Conservation (phyloP, 2,329 filamentous ascomycete species). For the Fusarium staphyleae region DNA sequence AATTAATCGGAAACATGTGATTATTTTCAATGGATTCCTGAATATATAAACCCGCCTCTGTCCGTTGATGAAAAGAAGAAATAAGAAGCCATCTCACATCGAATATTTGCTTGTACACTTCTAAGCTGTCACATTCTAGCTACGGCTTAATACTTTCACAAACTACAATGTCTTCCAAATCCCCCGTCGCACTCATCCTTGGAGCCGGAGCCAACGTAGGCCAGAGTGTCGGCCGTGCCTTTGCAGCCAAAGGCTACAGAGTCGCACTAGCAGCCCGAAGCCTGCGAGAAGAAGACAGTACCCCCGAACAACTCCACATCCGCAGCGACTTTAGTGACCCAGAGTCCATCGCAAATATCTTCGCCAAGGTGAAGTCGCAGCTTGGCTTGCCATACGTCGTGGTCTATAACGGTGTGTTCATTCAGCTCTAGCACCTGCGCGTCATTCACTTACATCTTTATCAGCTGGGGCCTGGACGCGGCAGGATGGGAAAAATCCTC, state of each 20-base stretch:
- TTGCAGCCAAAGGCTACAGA: slow-evolving; percentile 35
- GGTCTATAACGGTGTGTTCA: slow-evolving; percentile 32
- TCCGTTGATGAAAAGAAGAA: too few relatives aligned
- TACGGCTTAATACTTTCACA: too few relatives aligned
- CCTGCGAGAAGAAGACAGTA: slow-evolving; percentile 31
- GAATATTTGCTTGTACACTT: background rate
- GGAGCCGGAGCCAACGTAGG: slow-evolving; percentile 37
- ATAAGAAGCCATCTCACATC: too few relatives aligned
- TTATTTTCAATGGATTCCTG: too few relatives aligned
- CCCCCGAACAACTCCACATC: slow-evolving; percentile 42
- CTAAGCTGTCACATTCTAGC: too few relatives aligned
- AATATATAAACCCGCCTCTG: too few relatives aligned
- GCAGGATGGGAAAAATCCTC: slow-evolving; percentile 16
- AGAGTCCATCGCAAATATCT: slow-evolving; percentile 14
- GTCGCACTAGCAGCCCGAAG: slow-evolving; percentile 32
- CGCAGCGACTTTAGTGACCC: slow-evolving; percentile 48
- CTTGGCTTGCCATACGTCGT: slow-evolving; percentile 31
- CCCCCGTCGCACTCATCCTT: slow-evolving; percentile 35
- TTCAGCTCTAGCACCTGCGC: too few relatives aligned
- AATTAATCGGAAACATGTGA: too few relatives aligned
- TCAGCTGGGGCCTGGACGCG: slow-evolving; percentile 20
- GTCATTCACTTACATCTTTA: slow-evolving; percentile 4
- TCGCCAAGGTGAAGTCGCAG: slow-evolving; percentile 18
- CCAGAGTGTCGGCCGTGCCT: slow-evolving; percentile 26
- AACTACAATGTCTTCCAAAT: background rate